phyloP scores from a whole-genome alignment of 495 filamentous ascomycete species.

The Xeromyces bisporus region DNA sequence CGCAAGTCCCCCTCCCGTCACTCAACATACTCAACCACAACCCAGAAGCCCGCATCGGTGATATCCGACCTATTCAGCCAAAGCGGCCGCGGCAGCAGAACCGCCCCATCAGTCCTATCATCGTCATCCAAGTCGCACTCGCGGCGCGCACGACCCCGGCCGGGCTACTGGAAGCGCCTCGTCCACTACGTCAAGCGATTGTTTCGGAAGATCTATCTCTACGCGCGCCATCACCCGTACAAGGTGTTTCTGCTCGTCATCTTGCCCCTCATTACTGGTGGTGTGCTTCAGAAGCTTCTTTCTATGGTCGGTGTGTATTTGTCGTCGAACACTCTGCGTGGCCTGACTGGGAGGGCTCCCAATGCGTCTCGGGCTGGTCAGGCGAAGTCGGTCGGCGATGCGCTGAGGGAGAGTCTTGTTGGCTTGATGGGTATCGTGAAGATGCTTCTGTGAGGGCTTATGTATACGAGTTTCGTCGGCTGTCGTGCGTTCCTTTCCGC shows the following conservation, averaged over 20 bases:
- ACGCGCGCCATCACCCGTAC: slow-evolving; percentile 59
- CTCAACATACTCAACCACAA: slow-evolving; percentile 19
- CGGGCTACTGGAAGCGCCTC: slow-evolving; percentile 54
- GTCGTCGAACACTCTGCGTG: slow-evolving; percentile 41
- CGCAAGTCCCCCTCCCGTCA: slow-evolving; percentile 19
- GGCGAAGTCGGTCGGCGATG: slow-evolving; percentile 1
- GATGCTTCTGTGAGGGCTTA: slow-evolving; percentile 50
- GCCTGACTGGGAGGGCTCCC: slow-evolving; percentile 27
- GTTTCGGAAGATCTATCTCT: slow-evolving; percentile 55
- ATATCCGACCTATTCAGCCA: slow-evolving; percentile 1
- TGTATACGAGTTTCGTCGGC: too few relatives aligned
- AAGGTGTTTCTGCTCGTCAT: slow-evolving; percentile 76
- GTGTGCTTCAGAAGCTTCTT: slow-evolving; percentile 54
- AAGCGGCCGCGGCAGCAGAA: slow-evolving; percentile 19
- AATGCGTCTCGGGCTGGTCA: slow-evolving; percentile 4
- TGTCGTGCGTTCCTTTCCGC: too few relatives aligned
- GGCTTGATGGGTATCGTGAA: slow-evolving; percentile 42
- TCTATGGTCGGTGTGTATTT: slow-evolving; percentile 59
- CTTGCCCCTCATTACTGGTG: slow-evolving; percentile 68
- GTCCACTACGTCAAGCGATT: slow-evolving; percentile 53
- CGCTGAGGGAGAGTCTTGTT: slow-evolving; percentile 26
- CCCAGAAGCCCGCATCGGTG: background rate
- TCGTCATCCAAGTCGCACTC: slow-evolving; percentile 37
- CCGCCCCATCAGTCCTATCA: slow-evolving; percentile 35
- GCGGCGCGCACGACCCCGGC: slow-evolving; percentile 50